Base-by-base conservation (phyloP, 1,284 basidiomycete species). In the Xanthoconium separans region DNA sequence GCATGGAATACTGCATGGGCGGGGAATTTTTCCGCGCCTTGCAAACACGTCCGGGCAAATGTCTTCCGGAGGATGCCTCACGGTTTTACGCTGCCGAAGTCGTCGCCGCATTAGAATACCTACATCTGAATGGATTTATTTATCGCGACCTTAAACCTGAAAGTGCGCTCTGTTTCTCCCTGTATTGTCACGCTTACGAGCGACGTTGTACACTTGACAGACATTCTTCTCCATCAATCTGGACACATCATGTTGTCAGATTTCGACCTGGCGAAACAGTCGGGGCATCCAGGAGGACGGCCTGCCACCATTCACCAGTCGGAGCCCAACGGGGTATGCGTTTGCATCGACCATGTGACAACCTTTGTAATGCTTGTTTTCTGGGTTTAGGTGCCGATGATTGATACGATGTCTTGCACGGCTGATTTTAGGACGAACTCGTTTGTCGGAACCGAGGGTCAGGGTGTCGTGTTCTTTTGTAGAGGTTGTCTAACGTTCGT, bases 171-270 rank as follows among this genome's bases (percentile, higher is more conserved):
- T 27, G 20, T 48, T 24, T 54, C 39, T 50, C 44, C 27, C 47
- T 29, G 9, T 30, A 34, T 53, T 24, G 13, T 8, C 20, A 27
- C 40, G 29, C 46, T 58, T n/a, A 47, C 44, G 46, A 51, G 40
- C 58, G 37, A 62, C 58, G 37, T 48, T 55, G 50, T 54, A 51
- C 55, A 34, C 46, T 47, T 56, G 58, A 45, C 67, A 98, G 95
- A 99, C 72, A 99, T 99, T 65, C 79, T 99, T n/a, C 78, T 99
- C 50, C 97, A 99, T 73, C 92, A 98, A 70, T 95, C 94, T 20
- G 97, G 97, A 16, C 97, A 99, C 75, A 97, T 99, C 65, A 98
- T 98, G 95, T 77, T 99, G 62, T 98, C 96, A 44, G 97, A 99
- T 75, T 99, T 99, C 75, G 97, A 99, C 75, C 82, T 99, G 31